Evolutionary conservation across 805 yeast species (phyloP), one percentile per base, ranked within the genome.

Genomic region (Candida pseudofarinosa): DNA sequence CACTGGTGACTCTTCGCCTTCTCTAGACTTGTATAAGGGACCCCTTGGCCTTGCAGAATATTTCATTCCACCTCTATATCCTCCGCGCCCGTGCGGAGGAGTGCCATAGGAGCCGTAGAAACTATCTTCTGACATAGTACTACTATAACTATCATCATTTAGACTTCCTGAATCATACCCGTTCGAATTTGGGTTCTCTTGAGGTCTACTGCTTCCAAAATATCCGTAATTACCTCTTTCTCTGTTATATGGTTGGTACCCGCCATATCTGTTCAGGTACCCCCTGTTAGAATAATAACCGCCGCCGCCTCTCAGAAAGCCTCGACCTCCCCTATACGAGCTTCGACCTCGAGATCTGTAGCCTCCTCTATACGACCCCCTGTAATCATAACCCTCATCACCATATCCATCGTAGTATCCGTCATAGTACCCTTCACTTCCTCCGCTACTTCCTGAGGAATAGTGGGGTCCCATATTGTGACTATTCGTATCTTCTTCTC

Each of bases 281-380:
- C 42, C 26, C 13, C 44, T 48, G 14, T 51, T 15, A 7, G 15
- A 8, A 7, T 6, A 26, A 15, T 32, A 32, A 15, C 7, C 6
- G 34, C 34, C 17, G 15, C 15, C 13, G 15, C 34, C 34, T 8
- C 34, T 7, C 17, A 13, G 14, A n/a, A n/a, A 32, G 13, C 50
- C 52, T 40, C 54, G 40, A 18, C 59, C 58, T 23, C 28, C 28
- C 26, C 62, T 49, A 42, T 49, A 51, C 1, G 53, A 56, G 18
- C 63, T 57, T 14, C 59, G 43, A 12, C 53, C 49, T 19, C 60
- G 33, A 28, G 46, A 31, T 41, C 59, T 39, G 34, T 55, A 49
- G 7, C 48, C 45, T 20, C 53, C 58, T 37, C 56, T 46, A 34
- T 48, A 43, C 18, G 51, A 37, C 2, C 55, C 49, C 16, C 52